Percentiles rank a stretch among this genome's conserved stretches.
phyloP scores from a whole-genome alignment of 2,329 filamentous ascomycete genomes.

The Macrophomina pseudophaseolina region DNA sequence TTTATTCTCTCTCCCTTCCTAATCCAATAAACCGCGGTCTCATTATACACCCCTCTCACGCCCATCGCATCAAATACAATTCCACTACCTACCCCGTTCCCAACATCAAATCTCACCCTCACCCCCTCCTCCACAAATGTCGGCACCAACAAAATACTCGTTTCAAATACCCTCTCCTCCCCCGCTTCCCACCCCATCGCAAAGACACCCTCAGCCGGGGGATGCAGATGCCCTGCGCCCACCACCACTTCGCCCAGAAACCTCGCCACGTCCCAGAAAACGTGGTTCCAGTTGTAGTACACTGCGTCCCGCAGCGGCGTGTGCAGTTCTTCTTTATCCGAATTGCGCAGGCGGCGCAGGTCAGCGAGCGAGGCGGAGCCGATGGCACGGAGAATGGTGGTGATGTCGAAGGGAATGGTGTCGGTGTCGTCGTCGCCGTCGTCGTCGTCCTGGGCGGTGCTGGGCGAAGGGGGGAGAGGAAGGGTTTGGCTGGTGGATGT shows the following conservation, averaged over 20 bases:
- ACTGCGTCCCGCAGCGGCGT: not conserved
- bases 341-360: not conserved
- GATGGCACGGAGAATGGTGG: not conserved
- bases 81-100: not conserved
- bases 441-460: no score
- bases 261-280: slow-evolving; percentile 9
- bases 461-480: no score
- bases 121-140: slow-evolving; percentile 4
- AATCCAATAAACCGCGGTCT: not conserved
- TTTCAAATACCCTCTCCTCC: not conserved
- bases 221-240: not conserved
- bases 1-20: not conserved
- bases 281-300: slow-evolving; percentile 12
- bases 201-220: not conserved
- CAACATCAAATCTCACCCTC: not conserved
- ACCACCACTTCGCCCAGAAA: not conserved
- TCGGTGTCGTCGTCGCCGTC: not conserved
- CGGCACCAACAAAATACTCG: not conserved
- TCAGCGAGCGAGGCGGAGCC: not conserved
- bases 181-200: not conserved
- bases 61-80: not conserved
- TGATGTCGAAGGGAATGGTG: not conserved
- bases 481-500: no score
- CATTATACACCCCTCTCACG: not conserved
- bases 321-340: not conserved